Conservation (phyloP, 108 stramenopile species). For the Skeletonema grethae region DNA sequence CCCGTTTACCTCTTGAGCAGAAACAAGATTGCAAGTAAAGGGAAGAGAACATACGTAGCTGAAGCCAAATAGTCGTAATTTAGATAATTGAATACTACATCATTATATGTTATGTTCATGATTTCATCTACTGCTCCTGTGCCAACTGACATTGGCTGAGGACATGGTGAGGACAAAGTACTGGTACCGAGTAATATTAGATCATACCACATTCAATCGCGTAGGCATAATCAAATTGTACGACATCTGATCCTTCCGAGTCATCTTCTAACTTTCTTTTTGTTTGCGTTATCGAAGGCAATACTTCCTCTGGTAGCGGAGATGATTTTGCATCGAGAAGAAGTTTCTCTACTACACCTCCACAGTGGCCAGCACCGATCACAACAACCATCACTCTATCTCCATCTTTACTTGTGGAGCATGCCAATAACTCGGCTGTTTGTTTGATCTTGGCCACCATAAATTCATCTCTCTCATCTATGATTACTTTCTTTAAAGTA, state of each 20-base stretch:
- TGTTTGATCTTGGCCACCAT: conserved; percentile 81
- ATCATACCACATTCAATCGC: conserved; percentile 14
- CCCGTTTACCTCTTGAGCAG: background rate
- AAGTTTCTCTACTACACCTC: conserved; percentile 59
- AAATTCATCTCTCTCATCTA: conserved; percentile 82
- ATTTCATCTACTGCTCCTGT: too few relatives aligned
- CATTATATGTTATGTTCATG: too few relatives aligned
- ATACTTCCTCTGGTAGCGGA: conserved; percentile 20
- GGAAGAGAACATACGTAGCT: too few relatives aligned
- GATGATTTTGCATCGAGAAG: background rate
- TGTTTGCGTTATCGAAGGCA: conserved; percentile 34
- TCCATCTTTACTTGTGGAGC: conserved; percentile 14
- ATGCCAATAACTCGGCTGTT: conserved; percentile 45
- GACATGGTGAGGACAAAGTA: too few relatives aligned
- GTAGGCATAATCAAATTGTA: conserved; percentile 45
- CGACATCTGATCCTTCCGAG: conserved; percentile 29
- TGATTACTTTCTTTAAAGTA: conserved; percentile 66
- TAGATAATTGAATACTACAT: too few relatives aligned
- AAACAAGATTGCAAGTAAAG: background rate
- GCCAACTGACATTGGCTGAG: too few relatives aligned
- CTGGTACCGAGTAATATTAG: too few relatives aligned
- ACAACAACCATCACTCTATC: conserved; percentile 67
- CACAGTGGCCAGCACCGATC: conserved; percentile 86
- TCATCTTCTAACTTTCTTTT: conserved; percentile 23
- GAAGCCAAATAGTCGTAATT: too few relatives aligned